Evolutionary conservation across 2,329 filamentous ascomycete species (phyloP).

Genomic region (Neoarthrinium moseri): DNA sequence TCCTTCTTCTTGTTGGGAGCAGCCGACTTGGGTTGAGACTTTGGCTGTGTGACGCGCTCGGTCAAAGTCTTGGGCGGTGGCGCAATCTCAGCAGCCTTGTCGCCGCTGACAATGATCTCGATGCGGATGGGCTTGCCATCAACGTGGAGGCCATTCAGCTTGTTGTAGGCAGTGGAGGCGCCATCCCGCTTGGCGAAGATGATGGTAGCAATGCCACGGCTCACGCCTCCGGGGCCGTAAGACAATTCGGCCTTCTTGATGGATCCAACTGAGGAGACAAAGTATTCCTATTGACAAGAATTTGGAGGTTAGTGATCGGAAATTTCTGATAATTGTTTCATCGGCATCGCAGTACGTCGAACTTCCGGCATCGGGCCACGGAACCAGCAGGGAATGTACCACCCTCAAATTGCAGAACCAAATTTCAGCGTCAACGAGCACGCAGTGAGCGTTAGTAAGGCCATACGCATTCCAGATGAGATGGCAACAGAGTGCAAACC

Average conservation of each 20-base stretch:
- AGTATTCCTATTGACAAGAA: constrained; percentile 85
- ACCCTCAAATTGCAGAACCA: background rate
- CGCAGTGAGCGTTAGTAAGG: constrained; percentile 43
- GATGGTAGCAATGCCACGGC: constrained; percentile 89
- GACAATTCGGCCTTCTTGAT: constrained; percentile 90
- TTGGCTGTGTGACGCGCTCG: constrained; percentile 76
- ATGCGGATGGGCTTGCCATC: constrained; percentile 93
- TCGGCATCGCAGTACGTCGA: constrained; percentile 26
- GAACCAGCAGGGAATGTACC: background rate
- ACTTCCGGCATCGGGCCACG: constrained; percentile 15
- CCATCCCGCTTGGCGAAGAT: constrained; percentile 79
- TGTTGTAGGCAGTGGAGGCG: constrained; percentile 79
- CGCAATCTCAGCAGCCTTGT: constrained; percentile 65
- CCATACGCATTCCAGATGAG: no score
- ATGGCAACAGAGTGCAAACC: no score
- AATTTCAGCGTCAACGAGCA: constrained; percentile 52
- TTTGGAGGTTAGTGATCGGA: constrained; percentile 65
- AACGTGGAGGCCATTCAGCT: constrained; percentile 85
- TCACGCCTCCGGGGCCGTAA: constrained; percentile 89
- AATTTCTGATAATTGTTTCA: constrained; percentile 33
- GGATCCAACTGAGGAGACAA: constrained; percentile 79
- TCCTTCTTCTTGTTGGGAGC: constrained; percentile 68
- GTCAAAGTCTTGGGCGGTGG: constrained; percentile 69
- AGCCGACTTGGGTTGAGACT: constrained; percentile 79
- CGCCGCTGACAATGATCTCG: constrained; percentile 83